Evolutionary conservation across 2,329 filamentous ascomycete genomes (phyloP).

Genomic region (Paramyrothecium roridum): DNA sequence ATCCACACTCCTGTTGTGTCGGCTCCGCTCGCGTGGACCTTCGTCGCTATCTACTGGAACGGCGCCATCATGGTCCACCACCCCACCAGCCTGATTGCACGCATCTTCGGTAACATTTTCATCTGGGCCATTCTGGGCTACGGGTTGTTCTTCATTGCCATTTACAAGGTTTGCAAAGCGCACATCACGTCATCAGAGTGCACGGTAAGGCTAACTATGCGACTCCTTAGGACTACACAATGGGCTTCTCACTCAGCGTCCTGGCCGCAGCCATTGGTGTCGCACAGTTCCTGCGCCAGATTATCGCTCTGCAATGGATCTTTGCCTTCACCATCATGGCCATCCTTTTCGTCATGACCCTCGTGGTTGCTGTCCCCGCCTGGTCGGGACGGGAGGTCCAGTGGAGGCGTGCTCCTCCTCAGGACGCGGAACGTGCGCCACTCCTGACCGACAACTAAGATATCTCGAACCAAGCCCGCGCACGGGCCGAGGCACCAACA

Average conservation of each 20-base stretch:
- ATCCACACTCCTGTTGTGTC: conserved; percentile 76
- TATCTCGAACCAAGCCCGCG: not conserved
- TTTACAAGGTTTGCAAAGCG: conserved; percentile 58
- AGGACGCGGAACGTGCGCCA: conserved; percentile 59
- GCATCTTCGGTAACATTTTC: conserved; percentile 81
- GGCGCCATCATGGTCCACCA: conserved; percentile 79
- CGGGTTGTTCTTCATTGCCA: conserved; percentile 71
- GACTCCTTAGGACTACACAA: conserved; percentile 59
- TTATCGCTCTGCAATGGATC: conserved; percentile 85
- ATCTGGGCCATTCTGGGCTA: conserved; percentile 81
- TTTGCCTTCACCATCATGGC: conserved; percentile 84
- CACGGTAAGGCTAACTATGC: conserved; percentile 8
- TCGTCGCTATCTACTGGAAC: conserved; percentile 85
- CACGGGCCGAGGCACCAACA: not conserved
- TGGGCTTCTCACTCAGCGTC: conserved; percentile 76
- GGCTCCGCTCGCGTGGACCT: conserved; percentile 78
- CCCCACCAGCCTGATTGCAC: conserved; percentile 61
- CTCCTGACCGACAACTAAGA: conserved; percentile 48
- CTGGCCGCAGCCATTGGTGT: conserved; percentile 73
- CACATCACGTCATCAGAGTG: not conserved
- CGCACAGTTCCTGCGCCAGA: conserved; percentile 69
- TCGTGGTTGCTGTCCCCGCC: conserved; percentile 62
- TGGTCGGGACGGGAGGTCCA: conserved; percentile 56
- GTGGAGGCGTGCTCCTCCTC: conserved; percentile 40
- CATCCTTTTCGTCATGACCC: conserved; percentile 66